A percentile compares a stretch with the other conserved stretches of the same genome.
Conservation (phyloP, 2,329 filamentous ascomycete genomes). For the Fusarium tricinctum region DNA sequence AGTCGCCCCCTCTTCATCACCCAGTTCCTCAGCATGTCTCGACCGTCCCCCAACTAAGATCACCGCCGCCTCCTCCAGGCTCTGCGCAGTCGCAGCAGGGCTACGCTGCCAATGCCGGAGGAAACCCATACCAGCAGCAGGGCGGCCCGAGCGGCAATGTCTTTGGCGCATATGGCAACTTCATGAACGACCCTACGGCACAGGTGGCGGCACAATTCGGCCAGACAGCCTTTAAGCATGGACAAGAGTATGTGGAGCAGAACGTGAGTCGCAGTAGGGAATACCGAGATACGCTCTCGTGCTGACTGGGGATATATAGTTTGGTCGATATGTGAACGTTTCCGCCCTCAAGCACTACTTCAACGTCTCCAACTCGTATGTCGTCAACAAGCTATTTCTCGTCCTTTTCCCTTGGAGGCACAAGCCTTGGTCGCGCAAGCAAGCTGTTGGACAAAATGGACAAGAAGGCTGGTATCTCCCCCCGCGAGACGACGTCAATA, state of each 20-base stretch:
- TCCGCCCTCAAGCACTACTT: slow-evolving; percentile 98
- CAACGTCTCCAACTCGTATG: slow-evolving; percentile 98
- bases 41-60: slow-evolving; percentile 95
- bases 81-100: slow-evolving; percentile 76
- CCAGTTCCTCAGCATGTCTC: slow-evolving; percentile 98
- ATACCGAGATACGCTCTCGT: neutral
- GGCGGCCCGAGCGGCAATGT: slow-evolving; percentile 66
- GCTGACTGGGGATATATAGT: slow-evolving; percentile 53
- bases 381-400: slow-evolving; percentile 90
- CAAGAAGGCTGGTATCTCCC: slow-evolving; percentile 86
- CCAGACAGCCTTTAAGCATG: slow-evolving; percentile 90
- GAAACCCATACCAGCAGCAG: slow-evolving; percentile 81
- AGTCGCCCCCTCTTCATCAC: slow-evolving; percentile 95
- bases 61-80: slow-evolving; percentile 84
- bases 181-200: slow-evolving; percentile 95
- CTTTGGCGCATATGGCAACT: slow-evolving; percentile 85
- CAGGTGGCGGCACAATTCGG: slow-evolving; percentile 96
- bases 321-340: slow-evolving; percentile 86
- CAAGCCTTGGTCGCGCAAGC: slow-evolving; percentile 95
- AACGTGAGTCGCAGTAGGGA: slow-evolving; percentile 74
- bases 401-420: slow-evolving; percentile 98
- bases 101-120: slow-evolving; percentile 75
- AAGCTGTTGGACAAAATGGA: slow-evolving; percentile 77
- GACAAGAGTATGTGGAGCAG: slow-evolving; percentile 94
- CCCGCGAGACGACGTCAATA: slow-evolving; percentile 95